phyloP scores from a whole-genome alignment of 257 asterid species.

The Handroanthus guayacan region DNA sequence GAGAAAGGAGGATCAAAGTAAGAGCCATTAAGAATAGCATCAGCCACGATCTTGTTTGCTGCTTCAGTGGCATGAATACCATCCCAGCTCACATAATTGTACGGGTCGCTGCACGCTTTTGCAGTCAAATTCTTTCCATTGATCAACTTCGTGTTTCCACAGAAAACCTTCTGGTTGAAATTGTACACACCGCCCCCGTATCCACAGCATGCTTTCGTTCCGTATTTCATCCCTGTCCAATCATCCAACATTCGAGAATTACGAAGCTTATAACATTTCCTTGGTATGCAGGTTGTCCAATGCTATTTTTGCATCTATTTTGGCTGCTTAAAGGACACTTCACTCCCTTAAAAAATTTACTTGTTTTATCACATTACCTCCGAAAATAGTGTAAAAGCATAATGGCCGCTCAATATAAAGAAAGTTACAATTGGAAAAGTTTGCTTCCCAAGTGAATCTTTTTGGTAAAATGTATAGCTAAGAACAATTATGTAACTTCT shows the following conservation, averaged over 20 bases:
- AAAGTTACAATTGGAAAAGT: too few relatives aligned
- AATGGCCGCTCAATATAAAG: too few relatives aligned
- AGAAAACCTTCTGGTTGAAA: conserved; percentile 52
- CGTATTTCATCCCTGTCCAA: conserved; percentile 64
- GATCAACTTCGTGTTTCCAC: conserved; percentile 57
- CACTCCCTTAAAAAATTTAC: too few relatives aligned
- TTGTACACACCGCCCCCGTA: conserved; percentile 76
- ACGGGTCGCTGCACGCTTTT: conserved; percentile 65
- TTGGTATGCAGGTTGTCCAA: too few relatives aligned
- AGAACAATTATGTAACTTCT: too few relatives aligned
- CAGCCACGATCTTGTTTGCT: conserved; percentile 69
- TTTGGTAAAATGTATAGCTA: too few relatives aligned
- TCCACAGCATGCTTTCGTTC: conserved; percentile 86
- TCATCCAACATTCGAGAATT: background rate
- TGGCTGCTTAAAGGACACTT: too few relatives aligned
- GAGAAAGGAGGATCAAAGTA: conserved; percentile 48
- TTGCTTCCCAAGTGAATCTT: too few relatives aligned
- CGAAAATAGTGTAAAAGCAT: too few relatives aligned
- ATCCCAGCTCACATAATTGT: conserved; percentile 77
- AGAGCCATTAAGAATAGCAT: conserved; percentile 46
- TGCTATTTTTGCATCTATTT: too few relatives aligned
- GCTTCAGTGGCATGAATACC: conserved; percentile 86
- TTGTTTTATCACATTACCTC: too few relatives aligned
- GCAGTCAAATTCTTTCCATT: conserved; percentile 54
- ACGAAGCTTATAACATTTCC: background rate